Percentiles rank a stretch among this genome's conserved stretches.
These are phyloP conservation scores for Phytophthora ramorum DNA, from an alignment of 352 stramenopile species.

Conservation along the genomic window DNA sequence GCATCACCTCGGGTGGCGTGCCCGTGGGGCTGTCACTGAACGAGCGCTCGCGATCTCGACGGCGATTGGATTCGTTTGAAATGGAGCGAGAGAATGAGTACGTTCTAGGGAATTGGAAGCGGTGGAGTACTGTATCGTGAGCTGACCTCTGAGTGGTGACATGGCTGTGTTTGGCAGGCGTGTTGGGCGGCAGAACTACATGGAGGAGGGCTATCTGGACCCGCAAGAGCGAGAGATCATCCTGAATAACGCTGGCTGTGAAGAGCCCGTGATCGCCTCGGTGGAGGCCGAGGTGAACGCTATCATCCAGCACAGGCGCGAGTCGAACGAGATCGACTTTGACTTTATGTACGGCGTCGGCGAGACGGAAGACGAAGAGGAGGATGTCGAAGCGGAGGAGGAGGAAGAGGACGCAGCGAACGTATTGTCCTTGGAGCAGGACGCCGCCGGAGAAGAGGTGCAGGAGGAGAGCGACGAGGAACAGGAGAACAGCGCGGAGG, in stretches of 20 bases:
- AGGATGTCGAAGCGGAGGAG: conserved; percentile 38
- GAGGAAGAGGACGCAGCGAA: conserved; percentile 39
- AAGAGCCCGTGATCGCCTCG: conserved; percentile 69
- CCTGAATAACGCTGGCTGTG: conserved; percentile 79
- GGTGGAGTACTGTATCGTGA: not conserved
- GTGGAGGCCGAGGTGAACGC: conserved; percentile 85
- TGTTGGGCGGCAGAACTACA: conserved; percentile 83
- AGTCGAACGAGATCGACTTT: conserved; percentile 87
- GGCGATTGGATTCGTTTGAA: conserved; percentile 83
- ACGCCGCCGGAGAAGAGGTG: conserved; percentile 20
- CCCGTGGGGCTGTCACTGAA: conserved; percentile 80
- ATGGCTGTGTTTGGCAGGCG: conserved; percentile 28
- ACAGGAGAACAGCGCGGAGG: conserved; percentile 21
- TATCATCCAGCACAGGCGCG: conserved; percentile 80
- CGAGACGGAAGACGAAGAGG: conserved; percentile 46
- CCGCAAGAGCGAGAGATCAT: conserved; percentile 78
- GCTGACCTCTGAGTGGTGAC: conserved; percentile 2
- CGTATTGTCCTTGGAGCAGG: conserved; percentile 25
- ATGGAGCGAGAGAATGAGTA: conserved; percentile 75
- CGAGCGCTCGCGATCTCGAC: conserved; percentile 75
- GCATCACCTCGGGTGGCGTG: conserved; percentile 79
- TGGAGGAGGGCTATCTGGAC: conserved; percentile 88
- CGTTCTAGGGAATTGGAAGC: conserved; percentile 19
- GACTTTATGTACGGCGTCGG: conserved; percentile 75
- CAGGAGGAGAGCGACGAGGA: conserved; percentile 28